Base-by-base conservation (phyloP, 2,329 filamentous ascomycete species). In the Cercospora zeae-maydis region DNA sequence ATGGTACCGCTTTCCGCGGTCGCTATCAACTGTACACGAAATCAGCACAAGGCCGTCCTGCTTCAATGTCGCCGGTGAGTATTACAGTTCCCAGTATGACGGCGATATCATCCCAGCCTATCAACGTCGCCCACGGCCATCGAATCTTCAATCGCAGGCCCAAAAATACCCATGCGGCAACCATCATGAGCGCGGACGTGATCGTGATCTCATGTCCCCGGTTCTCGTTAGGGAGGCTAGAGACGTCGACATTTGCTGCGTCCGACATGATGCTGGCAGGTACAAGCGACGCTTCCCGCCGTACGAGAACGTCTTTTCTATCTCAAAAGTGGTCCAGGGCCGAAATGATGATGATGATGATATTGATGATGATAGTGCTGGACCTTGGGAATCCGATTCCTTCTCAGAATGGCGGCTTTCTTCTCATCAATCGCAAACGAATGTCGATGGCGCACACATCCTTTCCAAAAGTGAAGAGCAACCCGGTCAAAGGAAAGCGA, bases 81-180 rank as follows among this genome's bases (percentile, higher is more conserved):
- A 52, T 47, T 58, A 66, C 52, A 21, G 61, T 66, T 52, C 64
- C 64, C 14, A 64, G 11, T 3, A 66, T 52, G 2, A 63, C 53
- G 8, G 61, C 64, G 14, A 59, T 31, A 36, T 66, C 64, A 49
- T 66, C 64, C 24, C 34, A 61, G n/a, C 64, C 62, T 21, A 61
- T 53, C n/a, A 64, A 42, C 30, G 57, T 63, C 37, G 16, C 47
- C 64, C 64, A 66, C 8, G 64, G 64, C 64, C 64, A 66, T 58
- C 64, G 59, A 11, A 66, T 62, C 19, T 52, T 55, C 10, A 66
- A 13, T 47, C 64, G 33, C 19, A 62, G 55, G 9, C 55, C 59
- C 21, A 66, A 21, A 30, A 66, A 66, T 33, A 66, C 42, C 39
- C 61, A 62, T 47, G 58, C 61, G 3, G 56, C 62, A 27, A 64